phyloP scores from a whole-genome alignment of 768 basidiomycete species.

The Lactarius trivialis region DNA sequence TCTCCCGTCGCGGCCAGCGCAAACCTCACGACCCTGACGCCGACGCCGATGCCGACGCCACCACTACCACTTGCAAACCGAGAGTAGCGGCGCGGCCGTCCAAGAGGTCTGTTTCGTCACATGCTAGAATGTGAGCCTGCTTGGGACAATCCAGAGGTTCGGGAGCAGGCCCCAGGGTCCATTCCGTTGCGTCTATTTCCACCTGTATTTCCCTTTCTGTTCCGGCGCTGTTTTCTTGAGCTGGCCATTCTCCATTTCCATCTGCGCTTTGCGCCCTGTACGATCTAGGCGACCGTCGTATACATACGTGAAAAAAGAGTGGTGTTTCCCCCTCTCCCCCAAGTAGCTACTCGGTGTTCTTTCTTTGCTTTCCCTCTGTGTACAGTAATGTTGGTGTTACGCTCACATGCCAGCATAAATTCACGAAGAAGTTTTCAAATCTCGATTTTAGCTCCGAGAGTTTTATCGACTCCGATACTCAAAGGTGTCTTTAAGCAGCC shows the following conservation, averaged over 20 bases:
- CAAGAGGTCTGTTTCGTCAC: neutral
- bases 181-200: neutral
- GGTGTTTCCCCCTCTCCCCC: neutral
- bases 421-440: neutral
- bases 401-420: neutral
- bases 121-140: neutral
- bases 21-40: slow-evolving; percentile 5
- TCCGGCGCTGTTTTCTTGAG: neutral
- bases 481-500: neutral
- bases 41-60: neutral
- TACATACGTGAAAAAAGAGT: neutral
- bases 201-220: neutral
- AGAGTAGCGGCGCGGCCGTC: slow-evolving; percentile 18
- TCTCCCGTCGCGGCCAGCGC: slow-evolving; percentile 26
- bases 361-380: neutral
- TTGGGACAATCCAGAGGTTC: neutral
- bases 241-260: neutral
- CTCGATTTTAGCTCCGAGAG: neutral
- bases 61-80: slow-evolving; percentile 16
- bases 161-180: neutral
- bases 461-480: neutral
- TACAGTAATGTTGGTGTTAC: neutral
- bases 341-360: neutral
- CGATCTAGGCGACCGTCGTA: neutral
- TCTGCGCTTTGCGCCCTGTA: neutral